phyloP scores from a whole-genome alignment of 169 alveolate species.

The Plasmodium coatneyi region DNA sequence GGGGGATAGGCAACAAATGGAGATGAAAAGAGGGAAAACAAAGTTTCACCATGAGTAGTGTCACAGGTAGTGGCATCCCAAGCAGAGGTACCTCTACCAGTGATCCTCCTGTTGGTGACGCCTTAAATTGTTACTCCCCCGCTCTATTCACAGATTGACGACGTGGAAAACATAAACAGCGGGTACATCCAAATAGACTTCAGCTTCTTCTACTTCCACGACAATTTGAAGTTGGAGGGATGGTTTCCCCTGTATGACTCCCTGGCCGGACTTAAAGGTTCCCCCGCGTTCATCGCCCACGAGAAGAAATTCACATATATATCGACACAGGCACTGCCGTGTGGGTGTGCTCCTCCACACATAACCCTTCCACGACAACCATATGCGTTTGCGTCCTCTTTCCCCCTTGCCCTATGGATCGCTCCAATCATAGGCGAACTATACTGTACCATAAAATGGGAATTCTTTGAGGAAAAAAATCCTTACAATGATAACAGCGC shows the following conservation, averaged over 20 bases:
- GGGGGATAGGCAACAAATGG: background rate
- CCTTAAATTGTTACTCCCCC: too few relatives aligned
- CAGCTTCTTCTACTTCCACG: slow-evolving; percentile 67
- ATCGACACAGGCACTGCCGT: background rate
- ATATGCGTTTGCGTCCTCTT: background rate
- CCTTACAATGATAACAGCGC: slow-evolving; percentile 76
- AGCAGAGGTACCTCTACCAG: background rate
- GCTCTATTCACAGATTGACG: slow-evolving; percentile 25
- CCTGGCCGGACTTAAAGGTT: slow-evolving; percentile 69
- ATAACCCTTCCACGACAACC: background rate
- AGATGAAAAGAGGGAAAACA: background rate
- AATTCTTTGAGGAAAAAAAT: slow-evolving; percentile 74
- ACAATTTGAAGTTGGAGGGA: slow-evolving; percentile 67
- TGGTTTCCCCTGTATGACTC: slow-evolving; percentile 77
- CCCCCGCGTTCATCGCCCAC: background rate
- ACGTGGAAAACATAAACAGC: slow-evolving; percentile 51
- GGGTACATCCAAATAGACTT: slow-evolving; percentile 74
- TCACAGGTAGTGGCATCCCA: background rate
- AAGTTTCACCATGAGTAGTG: background rate
- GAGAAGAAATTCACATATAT: background rate
- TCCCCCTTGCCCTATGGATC: background rate
- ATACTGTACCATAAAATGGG: slow-evolving; percentile 71
- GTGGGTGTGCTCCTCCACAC: background rate
- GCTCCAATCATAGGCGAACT: slow-evolving; percentile 43
- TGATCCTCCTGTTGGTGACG: background rate